Conservation (phyloP, 192 early-diverging fungal species). For the Cladochytrium replicatum region DNA sequence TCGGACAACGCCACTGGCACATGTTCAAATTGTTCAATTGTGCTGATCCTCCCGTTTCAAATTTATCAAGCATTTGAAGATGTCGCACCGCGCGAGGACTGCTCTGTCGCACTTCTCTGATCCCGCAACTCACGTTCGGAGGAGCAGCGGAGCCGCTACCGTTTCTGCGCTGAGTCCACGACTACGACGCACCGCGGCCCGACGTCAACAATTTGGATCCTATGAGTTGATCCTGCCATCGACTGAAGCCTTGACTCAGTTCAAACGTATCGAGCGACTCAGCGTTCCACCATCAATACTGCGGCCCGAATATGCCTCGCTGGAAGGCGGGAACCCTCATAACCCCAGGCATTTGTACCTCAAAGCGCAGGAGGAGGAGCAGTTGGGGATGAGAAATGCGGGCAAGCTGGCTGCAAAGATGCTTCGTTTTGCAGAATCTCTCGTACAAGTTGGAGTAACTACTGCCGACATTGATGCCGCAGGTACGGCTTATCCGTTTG, state of each 20-base stretch:
- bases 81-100: no score
- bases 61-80: no score
- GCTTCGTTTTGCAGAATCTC: neutral
- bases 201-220: conserved; percentile 12
- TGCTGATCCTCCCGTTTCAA: no score
- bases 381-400: conserved; percentile 4
- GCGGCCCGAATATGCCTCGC: conserved; percentile 8
- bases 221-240: conserved; percentile 13
- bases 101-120: no score
- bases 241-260: neutral
- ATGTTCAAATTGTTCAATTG: no score
- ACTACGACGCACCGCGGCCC: no score
- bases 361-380: conserved; percentile 3
- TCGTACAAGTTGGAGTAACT: conserved; percentile 2
- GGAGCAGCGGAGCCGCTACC: no score
- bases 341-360: conserved; percentile 10
- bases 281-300: conserved; percentile 8
- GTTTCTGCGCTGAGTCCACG: no score
- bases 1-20: no score
- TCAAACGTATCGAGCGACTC: neutral
- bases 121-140: no score
- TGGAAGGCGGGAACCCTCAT: no score
- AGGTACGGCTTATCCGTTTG: neutral
- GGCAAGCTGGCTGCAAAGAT: conserved; percentile 9
- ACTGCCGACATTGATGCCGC: conserved; percentile 18